Evolutionary conservation across 2,329 filamentous ascomycete genomes (phyloP).

Genomic region (Neospermospora avenae): DNA sequence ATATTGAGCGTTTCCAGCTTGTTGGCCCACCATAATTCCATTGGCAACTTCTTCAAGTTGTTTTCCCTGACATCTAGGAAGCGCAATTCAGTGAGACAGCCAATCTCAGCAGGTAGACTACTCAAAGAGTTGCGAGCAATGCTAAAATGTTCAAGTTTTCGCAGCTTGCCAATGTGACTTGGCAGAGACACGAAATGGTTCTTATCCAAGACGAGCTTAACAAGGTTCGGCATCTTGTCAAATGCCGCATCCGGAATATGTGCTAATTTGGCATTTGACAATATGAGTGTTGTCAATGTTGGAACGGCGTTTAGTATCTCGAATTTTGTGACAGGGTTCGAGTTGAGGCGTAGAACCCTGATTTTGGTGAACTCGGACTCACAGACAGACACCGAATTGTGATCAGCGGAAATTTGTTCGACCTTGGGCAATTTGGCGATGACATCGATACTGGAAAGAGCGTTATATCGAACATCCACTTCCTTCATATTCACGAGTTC

Average conservation of each 20-base stretch:
- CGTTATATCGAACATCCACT: slow-evolving; percentile 92
- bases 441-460: slow-evolving; percentile 82
- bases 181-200: slow-evolving; percentile 95
- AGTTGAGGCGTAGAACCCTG: slow-evolving; percentile 82
- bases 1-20: slow-evolving; percentile 90
- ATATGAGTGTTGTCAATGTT: slow-evolving; percentile 79
- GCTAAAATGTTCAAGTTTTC: slow-evolving; percentile 84
- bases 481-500: slow-evolving; percentile 78
- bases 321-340: slow-evolving; percentile 93
- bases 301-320: slow-evolving; percentile 74
- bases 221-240: slow-evolving; percentile 79
- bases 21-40: slow-evolving; percentile 94
- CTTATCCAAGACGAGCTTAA: slow-evolving; percentile 84
- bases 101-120: slow-evolving; percentile 81
- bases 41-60: slow-evolving; percentile 82
- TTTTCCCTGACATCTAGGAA: slow-evolving; percentile 90
- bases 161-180: slow-evolving; percentile 77
- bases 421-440: slow-evolving; percentile 80
- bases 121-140: slow-evolving; percentile 89
- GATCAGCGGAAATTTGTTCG: slow-evolving; percentile 84
- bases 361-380: slow-evolving; percentile 84
- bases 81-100: slow-evolving; percentile 78
- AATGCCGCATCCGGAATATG: slow-evolving; percentile 85
- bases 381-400: slow-evolving; percentile 90
- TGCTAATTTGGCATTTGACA: slow-evolving; percentile 87